Evolutionary conservation across 2,329 filamentous ascomycete species (phyloP).

Genomic region (Fusarium poae): DNA sequence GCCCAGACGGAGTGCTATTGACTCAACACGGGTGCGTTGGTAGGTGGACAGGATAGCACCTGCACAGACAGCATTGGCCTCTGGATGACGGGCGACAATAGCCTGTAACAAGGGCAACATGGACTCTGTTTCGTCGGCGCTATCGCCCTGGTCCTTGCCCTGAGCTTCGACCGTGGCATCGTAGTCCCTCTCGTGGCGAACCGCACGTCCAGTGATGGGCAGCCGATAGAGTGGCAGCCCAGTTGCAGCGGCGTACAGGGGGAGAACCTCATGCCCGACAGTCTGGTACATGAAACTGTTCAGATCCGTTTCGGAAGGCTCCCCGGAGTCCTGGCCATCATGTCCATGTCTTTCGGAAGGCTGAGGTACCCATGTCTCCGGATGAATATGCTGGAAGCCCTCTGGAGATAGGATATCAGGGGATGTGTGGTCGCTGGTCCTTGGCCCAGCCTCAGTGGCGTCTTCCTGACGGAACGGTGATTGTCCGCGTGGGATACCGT

Average conservation of each 20-base stretch:
- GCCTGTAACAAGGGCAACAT: slow-evolving; percentile 79
- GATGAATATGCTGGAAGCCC: slow-evolving; percentile 44
- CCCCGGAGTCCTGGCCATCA: slow-evolving; percentile 24
- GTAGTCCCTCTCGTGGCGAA: slow-evolving; percentile 81
- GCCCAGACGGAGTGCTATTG: slow-evolving; percentile 85
- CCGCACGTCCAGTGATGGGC: slow-evolving; percentile 77
- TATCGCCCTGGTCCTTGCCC: slow-evolving; percentile 26
- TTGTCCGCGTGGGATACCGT: slow-evolving; percentile 18
- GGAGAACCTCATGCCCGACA: slow-evolving; percentile 88
- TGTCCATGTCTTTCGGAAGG: slow-evolving; percentile 10
- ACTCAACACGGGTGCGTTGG: slow-evolving; percentile 95
- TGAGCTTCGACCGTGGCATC: slow-evolving; percentile 47
- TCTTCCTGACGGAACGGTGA: slow-evolving; percentile 27
- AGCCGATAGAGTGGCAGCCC: slow-evolving; percentile 86
- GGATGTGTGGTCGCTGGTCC: slow-evolving; percentile 10
- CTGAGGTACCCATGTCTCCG: slow-evolving; percentile 38
- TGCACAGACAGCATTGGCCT: slow-evolving; percentile 87
- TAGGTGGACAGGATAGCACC: slow-evolving; percentile 96
- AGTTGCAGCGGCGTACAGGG: slow-evolving; percentile 84
- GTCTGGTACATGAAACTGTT: slow-evolving; percentile 99
- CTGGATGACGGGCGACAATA: slow-evolving; percentile 77
- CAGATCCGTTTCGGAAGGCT: slow-evolving; percentile 66
- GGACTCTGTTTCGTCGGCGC: slow-evolving; percentile 88
- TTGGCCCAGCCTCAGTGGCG: slow-evolving; percentile 27
- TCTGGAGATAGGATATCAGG: slow-evolving; percentile 30